Evolutionary conservation across 495 filamentous ascomycete genomes (phyloP).

Genomic region (Tuber melanosporum): DNA sequence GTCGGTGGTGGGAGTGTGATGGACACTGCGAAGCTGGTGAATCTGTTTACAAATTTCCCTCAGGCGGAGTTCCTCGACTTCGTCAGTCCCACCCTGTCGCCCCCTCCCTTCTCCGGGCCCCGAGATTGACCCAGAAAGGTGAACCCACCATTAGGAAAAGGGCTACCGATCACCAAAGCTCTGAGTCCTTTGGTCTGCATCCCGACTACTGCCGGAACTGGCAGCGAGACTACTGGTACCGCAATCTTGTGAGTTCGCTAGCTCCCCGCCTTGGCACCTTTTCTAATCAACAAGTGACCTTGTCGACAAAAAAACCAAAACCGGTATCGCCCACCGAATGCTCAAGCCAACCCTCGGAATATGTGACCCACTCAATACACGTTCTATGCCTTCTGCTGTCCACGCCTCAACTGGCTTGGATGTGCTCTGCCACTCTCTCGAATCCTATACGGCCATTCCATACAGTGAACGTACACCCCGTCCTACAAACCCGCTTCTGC

Average conservation of each 20-base stretch:
- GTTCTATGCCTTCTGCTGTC: constrained; percentile 89
- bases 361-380: constrained; percentile 90
- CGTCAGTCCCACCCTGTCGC: constrained; percentile 40
- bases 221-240: constrained; percentile 91
- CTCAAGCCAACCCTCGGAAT: constrained; percentile 94
- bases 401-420: constrained; percentile 83
- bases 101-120: background rate
- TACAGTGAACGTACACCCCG: constrained; percentile 76
- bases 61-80: constrained; percentile 92
- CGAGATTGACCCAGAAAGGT: constrained; percentile 42
- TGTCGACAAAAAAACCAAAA: constrained; percentile 79
- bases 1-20: constrained; percentile 88
- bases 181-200: constrained; percentile 82
- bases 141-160: constrained; percentile 87
- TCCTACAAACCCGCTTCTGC: constrained; percentile 79
- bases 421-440: constrained; percentile 86
- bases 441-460: constrained; percentile 94
- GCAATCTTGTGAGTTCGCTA: constrained; percentile 63
- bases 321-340: constrained; percentile 87
- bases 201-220: constrained; percentile 91
- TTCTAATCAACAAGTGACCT: constrained; percentile 54
- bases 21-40: constrained; percentile 97
- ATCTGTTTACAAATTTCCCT: constrained; percentile 81
- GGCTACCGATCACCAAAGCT: constrained; percentile 70
- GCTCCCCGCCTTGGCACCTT: background rate